A percentile compares a stretch with the other conserved stretches of the same genome.
These are phyloP conservation scores for Danielozyma ontarioensis DNA, from an alignment of 805 yeast species.

Conservation along the genomic window DNA sequence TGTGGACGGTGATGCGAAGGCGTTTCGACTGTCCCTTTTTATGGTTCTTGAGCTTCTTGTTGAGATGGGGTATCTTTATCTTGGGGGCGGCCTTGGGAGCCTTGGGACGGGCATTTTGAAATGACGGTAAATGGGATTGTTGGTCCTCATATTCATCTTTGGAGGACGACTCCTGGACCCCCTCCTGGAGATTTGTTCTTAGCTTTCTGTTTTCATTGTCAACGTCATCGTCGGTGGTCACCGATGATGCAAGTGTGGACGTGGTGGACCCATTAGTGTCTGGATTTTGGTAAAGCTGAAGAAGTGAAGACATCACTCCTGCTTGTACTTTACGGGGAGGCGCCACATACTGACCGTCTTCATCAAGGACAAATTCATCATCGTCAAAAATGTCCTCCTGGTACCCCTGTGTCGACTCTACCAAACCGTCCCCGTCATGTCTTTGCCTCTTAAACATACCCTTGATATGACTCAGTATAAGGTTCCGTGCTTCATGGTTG, in stretches of 20 bases:
- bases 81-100: slow-evolving; percentile 18
- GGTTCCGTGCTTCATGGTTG: too few relatives aligned
- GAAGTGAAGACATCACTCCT: slow-evolving; percentile 78
- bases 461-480: too few relatives aligned
- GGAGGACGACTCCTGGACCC: slow-evolving; percentile 1
- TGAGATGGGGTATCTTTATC: slow-evolving; percentile 10
- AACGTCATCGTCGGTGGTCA: slow-evolving; percentile 2
- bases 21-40: slow-evolving; percentile 32
- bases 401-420: too few relatives aligned
- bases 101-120: slow-evolving; percentile 40
- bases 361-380: slow-evolving; percentile 21
- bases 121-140: slow-evolving; percentile 31
- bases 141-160: slow-evolving; percentile 5
- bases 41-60: slow-evolving; percentile 25
- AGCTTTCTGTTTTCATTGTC: slow-evolving; percentile 2
- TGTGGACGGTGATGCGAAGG: slow-evolving; percentile 87
- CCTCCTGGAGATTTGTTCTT: background rate
- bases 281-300: slow-evolving; percentile 60
- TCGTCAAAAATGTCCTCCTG: too few relatives aligned
- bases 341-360: slow-evolving; percentile 40
- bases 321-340: slow-evolving; percentile 67
- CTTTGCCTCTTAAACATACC: too few relatives aligned
- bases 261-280: slow-evolving; percentile 10
- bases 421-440: too few relatives aligned
- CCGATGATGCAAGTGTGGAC: background rate